Conservation (phyloP, 768 basidiomycete species). For the Rubroboletus pulcherrimus region DNA sequence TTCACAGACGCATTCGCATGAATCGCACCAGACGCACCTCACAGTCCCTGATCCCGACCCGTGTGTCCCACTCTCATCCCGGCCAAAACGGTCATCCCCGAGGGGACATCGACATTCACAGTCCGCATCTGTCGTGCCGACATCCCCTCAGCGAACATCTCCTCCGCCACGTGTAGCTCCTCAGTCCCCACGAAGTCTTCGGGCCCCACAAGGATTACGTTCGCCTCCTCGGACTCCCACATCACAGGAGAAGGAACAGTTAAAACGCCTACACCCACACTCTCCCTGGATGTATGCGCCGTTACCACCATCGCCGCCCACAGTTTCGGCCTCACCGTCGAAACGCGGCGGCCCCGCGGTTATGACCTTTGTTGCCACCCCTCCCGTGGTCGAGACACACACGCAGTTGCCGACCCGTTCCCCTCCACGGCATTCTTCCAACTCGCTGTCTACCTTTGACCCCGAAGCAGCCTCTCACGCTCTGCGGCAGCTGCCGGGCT, state of each 20-base stretch:
- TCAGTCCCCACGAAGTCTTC: conserved; percentile 17
- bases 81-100: background rate
- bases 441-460: conserved; percentile 48
- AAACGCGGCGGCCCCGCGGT: conserved; percentile 21
- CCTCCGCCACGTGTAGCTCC: conserved; percentile 5
- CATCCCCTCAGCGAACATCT: conserved; percentile 5
- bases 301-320: conserved; percentile 29
- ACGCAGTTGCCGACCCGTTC: conserved; percentile 9
- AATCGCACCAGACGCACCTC: conserved; percentile 25
- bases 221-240: conserved; percentile 23
- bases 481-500: conserved; percentile 54
- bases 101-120: conserved; percentile 10
- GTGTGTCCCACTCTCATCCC: conserved; percentile 1
- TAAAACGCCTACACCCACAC: conserved; percentile 11
- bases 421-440: conserved; percentile 11
- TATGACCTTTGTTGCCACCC: conserved; percentile 20
- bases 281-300: conserved; percentile 30
- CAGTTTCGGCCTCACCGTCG: conserved; percentile 29
- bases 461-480: conserved; percentile 57
- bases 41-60: conserved; percentile 23
- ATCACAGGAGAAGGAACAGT: conserved; percentile 10
- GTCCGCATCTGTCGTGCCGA: conserved; percentile 11
- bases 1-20: conserved; percentile 21
- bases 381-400: conserved; percentile 12
- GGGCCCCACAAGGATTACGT: conserved; percentile 10